Evolutionary conservation across 164 flowering plant species (phyloP), one percentile per base, ranked within the genome.

Genomic region (Umbilicus rupestris): DNA sequence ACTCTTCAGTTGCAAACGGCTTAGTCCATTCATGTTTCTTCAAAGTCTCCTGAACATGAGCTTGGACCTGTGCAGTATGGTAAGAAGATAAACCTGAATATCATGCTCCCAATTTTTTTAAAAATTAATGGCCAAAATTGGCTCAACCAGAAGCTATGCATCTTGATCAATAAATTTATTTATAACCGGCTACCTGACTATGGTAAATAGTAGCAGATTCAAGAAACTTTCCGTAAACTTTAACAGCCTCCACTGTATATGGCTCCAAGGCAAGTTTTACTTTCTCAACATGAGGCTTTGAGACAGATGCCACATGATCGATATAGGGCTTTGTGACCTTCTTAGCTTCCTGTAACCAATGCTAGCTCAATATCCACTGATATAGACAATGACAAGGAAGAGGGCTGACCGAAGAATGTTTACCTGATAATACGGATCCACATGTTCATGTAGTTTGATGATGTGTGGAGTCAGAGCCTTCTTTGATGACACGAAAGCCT

Each of bases 231-330:
- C 85, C 78, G 76, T 78, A 95, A 59, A 47, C 77, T 66, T 58
- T 81, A 71, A 87, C 81, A 2, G 39, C 83, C 71, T 83, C 62
- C 67, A 83, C 75, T 5, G 94, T 83, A 65, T 91, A 85, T 3
- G 99, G 99, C 72, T 83, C 84, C 76, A 86, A 66, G 33, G 72
- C 82, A 77, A 79, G 75, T 24, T 72, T 78, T 8, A 76, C 79
- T 71, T 82, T 89, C 19, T 87, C 90, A 62, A 91, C 85, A 79
- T 91, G 99, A 73, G 99, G 99, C 70, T 84, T 87, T 41, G 79
- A 41, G n/a, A 63, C 65, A 33, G 78, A 72, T 12, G 81, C 79
- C 39, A 78, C 72, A 39, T 78, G 81, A 65, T 80, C 79, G 63
- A 80, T 68, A 52, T 91, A 87, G 57, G 97, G 97, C 82, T 82